Evolutionary conservation across 2,329 filamentous ascomycete species (phyloP).

Genomic region (Aureobasidium sp.): DNA sequence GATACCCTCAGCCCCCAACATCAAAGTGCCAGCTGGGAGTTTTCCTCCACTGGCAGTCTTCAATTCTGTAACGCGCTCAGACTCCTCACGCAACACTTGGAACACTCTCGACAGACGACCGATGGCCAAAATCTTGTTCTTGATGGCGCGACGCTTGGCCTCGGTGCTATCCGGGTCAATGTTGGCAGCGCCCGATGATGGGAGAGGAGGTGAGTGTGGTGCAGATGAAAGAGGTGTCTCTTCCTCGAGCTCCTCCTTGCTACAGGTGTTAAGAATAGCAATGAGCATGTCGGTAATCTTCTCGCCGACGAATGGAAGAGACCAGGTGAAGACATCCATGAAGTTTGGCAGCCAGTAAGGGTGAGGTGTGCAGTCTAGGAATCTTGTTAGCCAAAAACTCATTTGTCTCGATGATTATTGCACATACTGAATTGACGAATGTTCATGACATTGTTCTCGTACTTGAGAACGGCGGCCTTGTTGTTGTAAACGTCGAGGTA

Average conservation of each 20-base stretch:
- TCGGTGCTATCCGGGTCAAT: slow-evolving; percentile 81
- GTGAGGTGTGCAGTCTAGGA: slow-evolving; percentile 80
- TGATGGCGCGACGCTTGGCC: slow-evolving; percentile 92
- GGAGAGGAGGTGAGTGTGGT: slow-evolving; percentile 64
- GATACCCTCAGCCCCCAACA: slow-evolving; percentile 96
- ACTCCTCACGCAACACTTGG: slow-evolving; percentile 95
- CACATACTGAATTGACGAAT: slow-evolving; percentile 80
- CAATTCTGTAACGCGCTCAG: slow-evolving; percentile 90
- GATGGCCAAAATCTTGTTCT: slow-evolving; percentile 99
- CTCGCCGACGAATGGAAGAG: slow-evolving; percentile 93
- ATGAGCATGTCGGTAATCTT: slow-evolving; percentile 99
- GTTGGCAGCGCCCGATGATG: slow-evolving; percentile 31
- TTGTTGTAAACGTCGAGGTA: slow-evolving; percentile 99
- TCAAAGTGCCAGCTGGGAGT: slow-evolving; percentile 88
- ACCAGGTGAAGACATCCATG: slow-evolving; percentile 99
- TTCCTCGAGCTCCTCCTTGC: slow-evolving; percentile 92
- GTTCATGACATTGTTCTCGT: slow-evolving; percentile 99
- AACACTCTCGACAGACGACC: slow-evolving; percentile 94
- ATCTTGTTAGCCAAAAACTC: not conserved
- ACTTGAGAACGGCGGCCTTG: slow-evolving; percentile 97
- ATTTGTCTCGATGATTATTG: not conserved
- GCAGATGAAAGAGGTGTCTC: slow-evolving; percentile 66
- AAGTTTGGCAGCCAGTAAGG: slow-evolving; percentile 99
- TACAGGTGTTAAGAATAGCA: slow-evolving; percentile 94
- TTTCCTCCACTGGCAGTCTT: slow-evolving; percentile 93